Conservation (phyloP, 805 yeast species). For the Diddensiella santjacobensis region DNA sequence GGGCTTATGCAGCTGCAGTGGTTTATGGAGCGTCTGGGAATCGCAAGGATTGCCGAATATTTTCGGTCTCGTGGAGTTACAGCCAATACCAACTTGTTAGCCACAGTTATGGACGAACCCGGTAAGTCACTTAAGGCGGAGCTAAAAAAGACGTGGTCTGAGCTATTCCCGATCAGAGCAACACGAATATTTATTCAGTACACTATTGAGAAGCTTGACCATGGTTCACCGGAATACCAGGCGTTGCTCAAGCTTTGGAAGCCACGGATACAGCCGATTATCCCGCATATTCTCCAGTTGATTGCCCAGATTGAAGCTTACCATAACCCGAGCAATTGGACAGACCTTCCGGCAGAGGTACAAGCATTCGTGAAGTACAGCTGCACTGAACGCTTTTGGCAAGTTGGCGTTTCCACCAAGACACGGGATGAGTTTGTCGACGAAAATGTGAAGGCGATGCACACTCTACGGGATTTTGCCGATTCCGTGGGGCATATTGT, state of each 20-base stretch:
- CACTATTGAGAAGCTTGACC: slow-evolving; percentile 85
- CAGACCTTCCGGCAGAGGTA: slow-evolving; percentile 78
- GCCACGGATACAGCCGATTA: slow-evolving; percentile 85
- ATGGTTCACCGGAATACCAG: slow-evolving; percentile 68
- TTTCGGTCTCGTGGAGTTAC: slow-evolving; percentile 79
- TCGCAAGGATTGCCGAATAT: slow-evolving; percentile 88
- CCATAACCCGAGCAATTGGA: slow-evolving; percentile 92
- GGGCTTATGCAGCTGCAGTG: slow-evolving; percentile 88
- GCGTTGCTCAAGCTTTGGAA: slow-evolving; percentile 77
- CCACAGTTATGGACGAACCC: slow-evolving; percentile 83
- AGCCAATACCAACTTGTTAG: slow-evolving; percentile 67
- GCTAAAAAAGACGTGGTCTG: slow-evolving; percentile 87
- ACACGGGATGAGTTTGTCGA: slow-evolving; percentile 91
- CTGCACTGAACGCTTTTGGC: slow-evolving; percentile 95
- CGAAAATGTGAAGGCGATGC: slow-evolving; percentile 90
- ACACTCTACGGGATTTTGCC: slow-evolving; percentile 92
- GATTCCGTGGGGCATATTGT: slow-evolving; percentile 96
- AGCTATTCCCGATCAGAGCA: slow-evolving; percentile 91
- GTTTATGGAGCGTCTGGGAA: slow-evolving; percentile 97
- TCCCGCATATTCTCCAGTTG: slow-evolving; percentile 85
- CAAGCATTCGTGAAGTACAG: slow-evolving; percentile 88
- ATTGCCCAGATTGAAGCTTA: slow-evolving; percentile 90
- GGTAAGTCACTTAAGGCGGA: slow-evolving; percentile 74
- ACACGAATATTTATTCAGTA: slow-evolving; percentile 93
- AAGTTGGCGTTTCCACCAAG: slow-evolving; percentile 93